Percentiles rank a stretch among this genome's conserved stretches.
These are phyloP conservation scores for Oenanthe javanica DNA, from an alignment of 140 eudicot species.

Conservation along the genomic window DNA sequence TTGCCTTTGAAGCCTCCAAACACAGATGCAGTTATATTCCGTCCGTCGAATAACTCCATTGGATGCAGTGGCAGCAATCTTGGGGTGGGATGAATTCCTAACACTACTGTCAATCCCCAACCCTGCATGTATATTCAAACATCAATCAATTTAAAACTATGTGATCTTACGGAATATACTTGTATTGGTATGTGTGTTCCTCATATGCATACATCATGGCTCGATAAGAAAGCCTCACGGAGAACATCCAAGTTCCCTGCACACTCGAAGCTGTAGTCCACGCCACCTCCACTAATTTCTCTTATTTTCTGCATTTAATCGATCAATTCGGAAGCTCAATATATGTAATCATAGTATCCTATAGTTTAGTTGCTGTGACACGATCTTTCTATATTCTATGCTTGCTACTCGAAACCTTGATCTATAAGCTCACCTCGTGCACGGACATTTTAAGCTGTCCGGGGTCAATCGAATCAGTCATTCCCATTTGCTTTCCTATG, in stretches of 20 bases:
- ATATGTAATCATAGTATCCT: not conserved
- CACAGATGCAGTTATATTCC: conserved; percentile 52
- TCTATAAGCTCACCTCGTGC: conserved; percentile 40
- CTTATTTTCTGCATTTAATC: conserved; percentile 40
- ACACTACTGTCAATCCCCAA: conserved; percentile 65
- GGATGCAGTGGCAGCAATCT: conserved; percentile 68
- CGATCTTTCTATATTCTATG: not conserved
- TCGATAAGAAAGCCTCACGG: conserved; percentile 71
- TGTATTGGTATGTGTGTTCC: not conserved
- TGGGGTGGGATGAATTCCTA: conserved; percentile 59
- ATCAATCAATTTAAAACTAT: not conserved
- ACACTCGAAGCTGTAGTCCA: conserved; percentile 72
- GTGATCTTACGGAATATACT: too few species aligned
- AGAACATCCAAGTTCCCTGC: conserved; percentile 70
- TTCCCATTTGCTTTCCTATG: conserved; percentile 45
- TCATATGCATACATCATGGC: conserved; percentile 40
- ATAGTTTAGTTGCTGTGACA: not conserved
- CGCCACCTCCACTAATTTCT: conserved; percentile 61
- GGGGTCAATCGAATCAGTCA: conserved; percentile 55
- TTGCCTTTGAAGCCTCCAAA: conserved; percentile 76
- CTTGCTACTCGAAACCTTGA: not conserved
- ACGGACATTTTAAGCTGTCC: conserved; percentile 31
- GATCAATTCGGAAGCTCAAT: not conserved
- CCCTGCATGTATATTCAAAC: conserved; percentile 30
- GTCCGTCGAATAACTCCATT: conserved; percentile 73